A percentile compares a stretch with the other conserved stretches of the same genome.
phyloP scores from a whole-genome alignment of 2,329 filamentous ascomycete species.

The Ophiostoma piceae region DNA sequence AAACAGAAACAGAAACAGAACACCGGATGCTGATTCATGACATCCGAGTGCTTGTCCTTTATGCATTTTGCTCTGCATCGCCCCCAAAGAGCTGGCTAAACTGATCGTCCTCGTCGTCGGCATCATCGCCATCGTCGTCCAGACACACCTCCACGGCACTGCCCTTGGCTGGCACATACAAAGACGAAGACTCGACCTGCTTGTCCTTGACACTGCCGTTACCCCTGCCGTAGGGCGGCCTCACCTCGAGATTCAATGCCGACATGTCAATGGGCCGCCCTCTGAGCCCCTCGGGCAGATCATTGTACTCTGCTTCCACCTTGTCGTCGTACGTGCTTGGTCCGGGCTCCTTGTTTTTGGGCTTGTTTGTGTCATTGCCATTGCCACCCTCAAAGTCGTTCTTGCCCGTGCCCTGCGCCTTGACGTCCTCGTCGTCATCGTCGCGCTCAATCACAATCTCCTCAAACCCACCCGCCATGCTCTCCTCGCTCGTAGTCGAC shows the following conservation, averaged over 20 bases:
- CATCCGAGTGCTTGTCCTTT: conserved; percentile 2
- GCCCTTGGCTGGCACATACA: background rate
- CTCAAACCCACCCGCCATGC: background rate
- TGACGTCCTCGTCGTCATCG: conserved; percentile 41
- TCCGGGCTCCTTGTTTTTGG: no score
- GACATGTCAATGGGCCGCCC: background rate
- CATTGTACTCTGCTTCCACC: background rate
- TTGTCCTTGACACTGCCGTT: background rate
- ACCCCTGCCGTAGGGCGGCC: background rate
- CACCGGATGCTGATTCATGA: background rate
- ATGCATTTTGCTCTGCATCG: background rate
- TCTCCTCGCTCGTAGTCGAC: conserved; percentile 22
- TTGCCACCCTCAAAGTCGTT: conserved; percentile 30
- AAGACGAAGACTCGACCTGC: background rate
- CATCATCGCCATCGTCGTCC: background rate
- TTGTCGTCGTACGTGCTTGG: background rate
- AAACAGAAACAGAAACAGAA: background rate
- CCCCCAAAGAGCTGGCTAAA: background rate
- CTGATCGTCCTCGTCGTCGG: background rate
- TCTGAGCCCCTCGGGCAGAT: background rate
- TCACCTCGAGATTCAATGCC: background rate
- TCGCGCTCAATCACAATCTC: conserved; percentile 20
- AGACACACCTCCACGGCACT: background rate
- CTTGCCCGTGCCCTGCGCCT: conserved; percentile 27
- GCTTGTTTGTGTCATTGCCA: background rate